phyloP scores from a whole-genome alignment of 73 alveolate genomes.

The Paramecium tetraurelia region DNA sequence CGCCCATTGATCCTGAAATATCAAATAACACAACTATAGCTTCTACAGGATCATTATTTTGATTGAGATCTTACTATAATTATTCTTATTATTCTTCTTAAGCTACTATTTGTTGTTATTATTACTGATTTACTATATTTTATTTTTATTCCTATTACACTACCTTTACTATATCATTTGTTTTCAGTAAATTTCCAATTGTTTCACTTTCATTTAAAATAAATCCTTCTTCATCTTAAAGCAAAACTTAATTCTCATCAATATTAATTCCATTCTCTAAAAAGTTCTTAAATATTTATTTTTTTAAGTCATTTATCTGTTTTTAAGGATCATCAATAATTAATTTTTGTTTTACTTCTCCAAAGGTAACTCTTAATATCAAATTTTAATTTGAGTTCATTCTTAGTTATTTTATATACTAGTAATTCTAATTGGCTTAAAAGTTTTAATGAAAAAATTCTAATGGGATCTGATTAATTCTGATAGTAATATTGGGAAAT shows the following conservation, averaged over 20 bases:
- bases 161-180: neutral
- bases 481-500: neutral
- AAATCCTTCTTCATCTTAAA: neutral
- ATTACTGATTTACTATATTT: neutral
- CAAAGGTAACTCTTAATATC: neutral
- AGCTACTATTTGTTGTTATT: neutral
- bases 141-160: neutral
- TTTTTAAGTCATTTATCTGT: neutral
- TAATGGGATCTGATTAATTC: neutral
- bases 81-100: neutral
- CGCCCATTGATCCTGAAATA: slow-evolving; percentile 57
- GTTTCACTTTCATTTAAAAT: neutral
- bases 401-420: neutral
- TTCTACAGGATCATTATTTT: slow-evolving; percentile 58
- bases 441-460: neutral
- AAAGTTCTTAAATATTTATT: neutral
- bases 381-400: neutral
- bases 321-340: neutral
- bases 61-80: neutral
- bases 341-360: neutral
- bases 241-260: neutral
- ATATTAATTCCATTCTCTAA: neutral
- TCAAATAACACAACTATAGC: slow-evolving; percentile 66
- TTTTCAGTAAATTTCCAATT: neutral
- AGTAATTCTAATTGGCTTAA: neutral